Base-by-base conservation (phyloP, 2,329 filamentous ascomycete species). In the Cytospora piceicola region DNA sequence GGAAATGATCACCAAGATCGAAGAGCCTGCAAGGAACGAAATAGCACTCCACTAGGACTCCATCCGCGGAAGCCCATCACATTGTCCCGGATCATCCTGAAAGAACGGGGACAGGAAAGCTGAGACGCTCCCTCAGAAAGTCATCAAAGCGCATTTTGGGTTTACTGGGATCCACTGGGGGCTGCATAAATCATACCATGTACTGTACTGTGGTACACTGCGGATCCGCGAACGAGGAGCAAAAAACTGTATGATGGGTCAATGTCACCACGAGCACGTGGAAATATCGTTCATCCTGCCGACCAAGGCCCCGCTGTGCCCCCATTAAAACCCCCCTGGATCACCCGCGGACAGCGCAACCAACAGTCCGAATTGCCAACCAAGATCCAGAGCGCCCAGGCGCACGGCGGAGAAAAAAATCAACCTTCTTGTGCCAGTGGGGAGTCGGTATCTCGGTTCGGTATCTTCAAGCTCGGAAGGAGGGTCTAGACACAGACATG, bases 401-500 rank as follows among this genome's bases (percentile, higher is more conserved):
- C 7, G 34, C 11, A 22, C 17, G 42, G n/a, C 8, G n/a, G 22
- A 22, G 46, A 24, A 22, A 12, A 49, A 49, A 49, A 46, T 17
- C 20, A 22, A 22, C 20, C 7, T 34, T n/a, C 42, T 49, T 24
- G n/a, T 49, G 46, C 5, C 46, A 49, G 46, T 49, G 46, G 46
- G 22, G 46, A 49, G n/a, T 24, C n/a, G n/a, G 46, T 24, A 49
- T 49, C 46, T 49, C n/a, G 46, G 46, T 49, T 49, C 46, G 46
- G n/a, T 14, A 49, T 49, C 46, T 24, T 15, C 9, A 49, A 12
- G 15, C 46, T 49, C 46, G 46, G n/a, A 49, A 24, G 9, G 42
- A n/a, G 46, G 46, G n/a, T 22, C 46, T 49, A 49, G 8, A 24
- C 11, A 24, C n/a, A 62, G 34, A 57, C n/a, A 68, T 66, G 59